phyloP scores from a whole-genome alignment of 106 monocot genomes.

The Posidonia australis region DNA sequence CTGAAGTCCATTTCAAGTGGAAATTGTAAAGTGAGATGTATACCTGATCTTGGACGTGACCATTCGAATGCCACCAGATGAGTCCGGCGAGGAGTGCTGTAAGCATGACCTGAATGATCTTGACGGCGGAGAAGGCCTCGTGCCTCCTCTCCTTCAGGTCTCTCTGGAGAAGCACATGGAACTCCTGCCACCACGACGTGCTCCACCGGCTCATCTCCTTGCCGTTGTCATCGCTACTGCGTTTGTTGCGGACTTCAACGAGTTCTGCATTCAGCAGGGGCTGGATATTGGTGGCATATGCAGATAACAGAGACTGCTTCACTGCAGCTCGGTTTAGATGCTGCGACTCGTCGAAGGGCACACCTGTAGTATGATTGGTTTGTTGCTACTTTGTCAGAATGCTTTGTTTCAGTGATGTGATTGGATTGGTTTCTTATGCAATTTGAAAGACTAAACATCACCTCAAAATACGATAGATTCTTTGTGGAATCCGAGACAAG shows the following conservation, averaged over 20 bases:
- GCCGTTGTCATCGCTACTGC: not conserved
- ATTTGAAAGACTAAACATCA: too few species aligned
- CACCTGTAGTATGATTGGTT: slow-evolving; percentile 15
- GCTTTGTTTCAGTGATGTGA: not conserved
- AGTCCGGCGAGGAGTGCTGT: slow-evolving; percentile 32
- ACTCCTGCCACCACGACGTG: slow-evolving; percentile 57
- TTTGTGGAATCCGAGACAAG: too few species aligned
- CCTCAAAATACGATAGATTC: too few species aligned
- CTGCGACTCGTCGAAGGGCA: slow-evolving; percentile 11
- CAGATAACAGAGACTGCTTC: slow-evolving; percentile 29
- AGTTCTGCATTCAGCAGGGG: slow-evolving; percentile 15
- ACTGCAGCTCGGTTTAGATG: slow-evolving; percentile 2
- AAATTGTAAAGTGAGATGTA: too few species aligned
- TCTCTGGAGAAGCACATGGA: slow-evolving; percentile 35
- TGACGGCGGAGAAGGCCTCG: slow-evolving; percentile 37
- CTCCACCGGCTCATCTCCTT: slow-evolving; percentile 20
- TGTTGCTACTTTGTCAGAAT: not conserved
- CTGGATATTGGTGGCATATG: slow-evolving; percentile 18
- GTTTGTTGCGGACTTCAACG: too few species aligned
- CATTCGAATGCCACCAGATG: slow-evolving; percentile 43
- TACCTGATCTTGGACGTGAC: slow-evolving; percentile 43
- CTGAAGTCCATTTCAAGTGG: too few species aligned
- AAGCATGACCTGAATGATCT: slow-evolving; percentile 30
- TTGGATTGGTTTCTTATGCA: not conserved
- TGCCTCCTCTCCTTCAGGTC: slow-evolving; percentile 57